Evolutionary conservation across 2,329 filamentous ascomycete genomes (phyloP).

Genomic region (Colletotrichum sidae): DNA sequence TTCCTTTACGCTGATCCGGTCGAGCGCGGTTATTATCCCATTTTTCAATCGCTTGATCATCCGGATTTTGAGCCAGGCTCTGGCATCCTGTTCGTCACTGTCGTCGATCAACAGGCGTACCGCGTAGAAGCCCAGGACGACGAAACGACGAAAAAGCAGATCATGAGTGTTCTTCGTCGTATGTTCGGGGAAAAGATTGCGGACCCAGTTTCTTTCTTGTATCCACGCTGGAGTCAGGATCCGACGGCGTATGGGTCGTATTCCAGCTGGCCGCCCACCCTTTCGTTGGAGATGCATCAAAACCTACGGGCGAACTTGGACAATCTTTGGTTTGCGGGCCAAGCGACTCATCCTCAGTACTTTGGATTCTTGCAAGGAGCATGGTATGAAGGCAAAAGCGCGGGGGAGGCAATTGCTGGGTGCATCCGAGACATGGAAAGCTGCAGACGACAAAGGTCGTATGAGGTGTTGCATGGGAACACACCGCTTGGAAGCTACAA

Average conservation of each 20-base stretch:
- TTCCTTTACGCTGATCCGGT: slow-evolving; percentile 58
- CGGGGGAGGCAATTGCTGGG: slow-evolving; percentile 57
- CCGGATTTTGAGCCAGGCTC: slow-evolving; percentile 69
- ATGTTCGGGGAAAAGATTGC: slow-evolving; percentile 71
- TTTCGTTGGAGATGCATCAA: slow-evolving; percentile 73
- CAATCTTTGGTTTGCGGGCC: slow-evolving; percentile 73
- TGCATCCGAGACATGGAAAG: slow-evolving; percentile 44
- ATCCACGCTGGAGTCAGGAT: slow-evolving; percentile 66
- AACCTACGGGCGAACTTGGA: slow-evolving; percentile 74
- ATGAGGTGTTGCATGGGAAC: slow-evolving; percentile 47
- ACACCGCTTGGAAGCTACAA: slow-evolving; percentile 18
- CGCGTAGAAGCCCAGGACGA: slow-evolving; percentile 69
- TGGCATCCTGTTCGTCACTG: slow-evolving; percentile 74
- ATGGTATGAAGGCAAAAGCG: slow-evolving; percentile 66
- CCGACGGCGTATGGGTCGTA: slow-evolving; percentile 69
- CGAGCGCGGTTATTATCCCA: slow-evolving; percentile 59
- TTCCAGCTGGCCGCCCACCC: slow-evolving; percentile 75
- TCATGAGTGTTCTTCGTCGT: slow-evolving; percentile 65
- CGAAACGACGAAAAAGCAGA: slow-evolving; percentile 66
- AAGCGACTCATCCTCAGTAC: slow-evolving; percentile 71
- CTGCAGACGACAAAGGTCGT: slow-evolving; percentile 43
- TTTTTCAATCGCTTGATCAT: slow-evolving; percentile 72
- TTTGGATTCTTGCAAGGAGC: slow-evolving; percentile 75
- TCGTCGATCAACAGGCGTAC: slow-evolving; percentile 67
- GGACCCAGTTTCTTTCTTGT: slow-evolving; percentile 69